Evolutionary conservation across 2,329 filamentous ascomycete genomes (phyloP), one percentile per base, ranked within the genome.

Genomic region (Colletotrichum lini): DNA sequence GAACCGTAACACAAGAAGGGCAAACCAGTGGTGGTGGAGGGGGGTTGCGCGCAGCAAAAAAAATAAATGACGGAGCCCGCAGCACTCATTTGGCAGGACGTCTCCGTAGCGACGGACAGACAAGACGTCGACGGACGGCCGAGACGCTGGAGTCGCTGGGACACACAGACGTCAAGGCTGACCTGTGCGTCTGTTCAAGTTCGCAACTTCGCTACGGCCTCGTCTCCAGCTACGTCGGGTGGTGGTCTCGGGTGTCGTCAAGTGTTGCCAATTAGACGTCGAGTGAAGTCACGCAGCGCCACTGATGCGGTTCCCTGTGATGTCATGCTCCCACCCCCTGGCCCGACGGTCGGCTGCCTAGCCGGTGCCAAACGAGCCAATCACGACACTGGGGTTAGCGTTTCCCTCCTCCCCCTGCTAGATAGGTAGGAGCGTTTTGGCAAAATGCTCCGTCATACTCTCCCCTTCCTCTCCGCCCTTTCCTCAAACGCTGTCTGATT

Each of bases 141-240:
- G 35, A 40, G 56, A 45, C 38, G 38, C 44, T 42, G 38, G 49
- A 60, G 47, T 49, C 47, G 47, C 15, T 61, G 45, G 54, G 40
- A 18, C 50, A 62, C 64, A 70, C 65, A 72, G 65, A 72, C 69
- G 69, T 72, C 57, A 64, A 72, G 69, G 69, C 69, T 69, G 65
- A 69, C 69, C 40, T 30, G 26, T 56, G 56, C 38, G 30, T 45
- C 52, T n/a, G 38, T 16, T 61, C 30, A 53, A 58, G 35, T 38
- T 38, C 35, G 35, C 35, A 10, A 38, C 35, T 23, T 42, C 44
- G 35, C 50, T 67, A 52, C 50, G 30, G 57, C 63, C 62, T 40
- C 21, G 54, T 54, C 63, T 59, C 47, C 40, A 47, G 56, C 63
- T 69, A 70, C 64, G 68, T 67, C 50, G 68, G 15, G 52, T 62